phyloP scores from a whole-genome alignment of 2,329 filamentous ascomycete species.

The Paramyrothecium sp. region DNA sequence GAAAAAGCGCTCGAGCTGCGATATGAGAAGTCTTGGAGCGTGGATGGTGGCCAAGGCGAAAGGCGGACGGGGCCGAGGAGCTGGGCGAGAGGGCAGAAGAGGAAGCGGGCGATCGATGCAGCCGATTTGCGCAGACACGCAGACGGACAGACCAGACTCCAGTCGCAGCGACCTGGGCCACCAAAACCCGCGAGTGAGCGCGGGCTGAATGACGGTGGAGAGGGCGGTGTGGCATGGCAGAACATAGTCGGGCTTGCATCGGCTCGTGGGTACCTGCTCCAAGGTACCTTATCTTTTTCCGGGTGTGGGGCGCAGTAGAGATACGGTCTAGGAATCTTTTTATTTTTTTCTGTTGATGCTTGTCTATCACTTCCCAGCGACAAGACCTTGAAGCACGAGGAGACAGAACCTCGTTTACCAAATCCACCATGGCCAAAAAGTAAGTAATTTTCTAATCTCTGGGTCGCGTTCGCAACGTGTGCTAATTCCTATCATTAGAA shows the following conservation, averaged over 20 bases:
- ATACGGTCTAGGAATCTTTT: constrained; percentile 24
- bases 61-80: background rate
- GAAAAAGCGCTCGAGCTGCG: background rate
- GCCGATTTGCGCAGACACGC: constrained; percentile 3
- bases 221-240: constrained; percentile 28
- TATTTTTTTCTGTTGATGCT: constrained; percentile 8
- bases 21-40: background rate
- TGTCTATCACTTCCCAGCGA: background rate
- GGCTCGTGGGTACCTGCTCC: constrained; percentile 7
- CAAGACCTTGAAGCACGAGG: background rate
- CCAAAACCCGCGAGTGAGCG: constrained; percentile 21
- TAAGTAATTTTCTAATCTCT: constrained; percentile 4
- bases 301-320: background rate
- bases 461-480: too few relatives aligned
- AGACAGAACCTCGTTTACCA: background rate
- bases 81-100: background rate
- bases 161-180: constrained; percentile 20
- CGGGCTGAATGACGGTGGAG: constrained; percentile 27
- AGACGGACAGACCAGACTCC: constrained; percentile 10
- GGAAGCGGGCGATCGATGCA: background rate
- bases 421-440: constrained; percentile 22
- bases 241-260: constrained; percentile 19
- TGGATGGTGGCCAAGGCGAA: background rate
- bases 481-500: constrained; percentile 3
- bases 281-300: background rate